Conservation (phyloP, 805 yeast species). For the Nakazawaea ernobii region DNA sequence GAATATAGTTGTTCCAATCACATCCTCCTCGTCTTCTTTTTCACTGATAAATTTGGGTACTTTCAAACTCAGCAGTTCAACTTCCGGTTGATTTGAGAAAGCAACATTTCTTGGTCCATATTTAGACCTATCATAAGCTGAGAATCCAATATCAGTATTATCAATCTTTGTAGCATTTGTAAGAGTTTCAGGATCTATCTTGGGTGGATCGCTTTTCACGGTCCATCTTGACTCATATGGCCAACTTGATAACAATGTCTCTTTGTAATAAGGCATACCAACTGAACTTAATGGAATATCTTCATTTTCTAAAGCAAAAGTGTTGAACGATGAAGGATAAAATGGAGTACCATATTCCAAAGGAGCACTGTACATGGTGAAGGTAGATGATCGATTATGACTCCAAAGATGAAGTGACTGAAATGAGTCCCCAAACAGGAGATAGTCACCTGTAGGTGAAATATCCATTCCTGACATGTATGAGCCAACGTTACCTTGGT, state of each 20-base stretch:
- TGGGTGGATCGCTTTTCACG: constrained; percentile 50
- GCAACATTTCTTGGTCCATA: constrained; percentile 52
- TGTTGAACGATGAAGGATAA: constrained; percentile 21
- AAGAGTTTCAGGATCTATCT: constrained; percentile 44
- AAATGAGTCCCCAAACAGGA: constrained; percentile 62
- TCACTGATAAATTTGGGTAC: constrained; percentile 61
- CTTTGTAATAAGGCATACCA: constrained; percentile 85
- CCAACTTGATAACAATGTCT: constrained; percentile 76
- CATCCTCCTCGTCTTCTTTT: constrained; percentile 24
- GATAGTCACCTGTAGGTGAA: constrained; percentile 68
- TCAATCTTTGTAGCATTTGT: constrained; percentile 29
- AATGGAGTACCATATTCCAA: constrained; percentile 51
- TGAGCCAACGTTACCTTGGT: constrained; percentile 56
- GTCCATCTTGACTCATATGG: constrained; percentile 57
- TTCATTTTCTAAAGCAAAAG: constrained; percentile 34
- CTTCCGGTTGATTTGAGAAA: constrained; percentile 28
- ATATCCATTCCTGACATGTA: constrained; percentile 47
- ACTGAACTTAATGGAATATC: constrained; percentile 58
- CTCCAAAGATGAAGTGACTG: constrained; percentile 69
- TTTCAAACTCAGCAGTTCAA: constrained; percentile 22
- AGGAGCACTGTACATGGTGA: constrained; percentile 34
- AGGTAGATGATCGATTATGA: constrained; percentile 34
- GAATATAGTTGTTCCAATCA: constrained; percentile 19
- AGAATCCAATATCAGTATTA: constrained; percentile 28
- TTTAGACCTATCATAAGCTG: constrained; percentile 52